Evolutionary conservation across 108 stramenopile species (phyloP), one percentile per base, ranked within the genome.

Genomic region (Pseudonitzschia multiseries): DNA sequence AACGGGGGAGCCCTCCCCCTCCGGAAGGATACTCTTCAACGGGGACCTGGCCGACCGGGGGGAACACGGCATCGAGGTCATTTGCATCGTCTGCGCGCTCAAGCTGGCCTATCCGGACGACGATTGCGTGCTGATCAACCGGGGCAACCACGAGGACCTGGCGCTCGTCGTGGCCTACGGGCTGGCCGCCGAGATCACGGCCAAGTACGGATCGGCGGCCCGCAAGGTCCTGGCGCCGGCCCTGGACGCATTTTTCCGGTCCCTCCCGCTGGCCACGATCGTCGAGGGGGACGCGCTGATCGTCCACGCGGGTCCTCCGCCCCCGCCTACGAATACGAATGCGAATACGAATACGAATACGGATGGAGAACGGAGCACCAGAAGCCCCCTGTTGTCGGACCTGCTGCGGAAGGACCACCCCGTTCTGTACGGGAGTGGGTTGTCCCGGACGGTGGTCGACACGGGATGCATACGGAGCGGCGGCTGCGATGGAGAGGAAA

Each of bases 21-120:
- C 32, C 50, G 79, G 79, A 31, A 15, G n/a, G 13, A 41, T 77
- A 14, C 21, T 83, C 14, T 83, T 83, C 66, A 83, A 83, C 52
- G 82, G 82, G 13, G 82, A 83, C 43, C 76, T 79, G 44, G 82
- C 78, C 12, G 82, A 83, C 69, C 74, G 82, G 13, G 82, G 82
- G 15, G 70, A 76, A 14, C 50, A 83, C 42, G 74, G 78, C 9
- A 59, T 83, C 6, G 82, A 83, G 59, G 62, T 83, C 14, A 52
- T 83, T 9, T 52, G 50, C n/a, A 68, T 71, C 20, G 51, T 83
- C 10, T 77, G 74, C 57, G 61, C 71, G 1, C 44, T 83, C 17
- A 24, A 44, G 10, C 64, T 80, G 20, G 73, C 73, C 54, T 71
- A 32, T 65, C 78, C 78, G 3, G 75, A 79, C 1, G n/a, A 12